A percentile compares a stretch with the other conserved stretches of the same genome.
Conservation (phyloP, 1,284 basidiomycete species). For the Amylostereum areolatum region DNA sequence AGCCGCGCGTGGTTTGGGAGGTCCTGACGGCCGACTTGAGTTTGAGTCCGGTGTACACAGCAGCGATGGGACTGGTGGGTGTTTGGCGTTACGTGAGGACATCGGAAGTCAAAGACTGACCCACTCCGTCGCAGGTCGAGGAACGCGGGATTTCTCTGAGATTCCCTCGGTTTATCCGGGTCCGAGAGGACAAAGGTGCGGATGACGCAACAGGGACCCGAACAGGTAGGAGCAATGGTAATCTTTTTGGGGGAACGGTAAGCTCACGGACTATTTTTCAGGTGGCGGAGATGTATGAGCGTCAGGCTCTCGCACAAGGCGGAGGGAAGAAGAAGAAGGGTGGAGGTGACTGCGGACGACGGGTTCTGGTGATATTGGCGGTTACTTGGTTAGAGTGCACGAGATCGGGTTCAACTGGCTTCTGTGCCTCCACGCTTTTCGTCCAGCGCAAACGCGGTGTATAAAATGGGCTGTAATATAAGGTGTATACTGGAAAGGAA, state of each 20-base stretch:
- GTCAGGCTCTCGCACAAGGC: slow-evolving; percentile 77
- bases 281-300: slow-evolving; percentile 95
- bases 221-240: slow-evolving; percentile 56
- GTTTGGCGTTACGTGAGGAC: slow-evolving; percentile 1
- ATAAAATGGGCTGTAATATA: neutral
- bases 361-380: slow-evolving; percentile 79
- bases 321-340: slow-evolving; percentile 64
- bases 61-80: slow-evolving; percentile 90
- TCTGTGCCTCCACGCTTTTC: too few relatives aligned
- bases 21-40: slow-evolving; percentile 96
- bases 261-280: slow-evolving; percentile 29
- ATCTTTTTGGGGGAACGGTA: neutral
- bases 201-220: slow-evolving; percentile 91
- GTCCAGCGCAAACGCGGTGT: neutral
- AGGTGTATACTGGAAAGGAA: neutral
- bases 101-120: slow-evolving; percentile 6
- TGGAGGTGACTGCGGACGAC: slow-evolving; percentile 68
- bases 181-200: slow-evolving; percentile 89
- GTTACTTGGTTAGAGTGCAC: too few relatives aligned
- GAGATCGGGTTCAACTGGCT: too few relatives aligned
- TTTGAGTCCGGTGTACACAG: slow-evolving; percentile 94
- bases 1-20: slow-evolving; percentile 96
- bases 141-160: slow-evolving; percentile 90
- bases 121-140: slow-evolving; percentile 53
- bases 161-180: slow-evolving; percentile 90